A percentile compares a stretch with the other conserved stretches of the same genome.
These are phyloP conservation scores for Saccharomycopsis olivae DNA, from an alignment of 805 yeast genomes.

Conservation along the genomic window DNA sequence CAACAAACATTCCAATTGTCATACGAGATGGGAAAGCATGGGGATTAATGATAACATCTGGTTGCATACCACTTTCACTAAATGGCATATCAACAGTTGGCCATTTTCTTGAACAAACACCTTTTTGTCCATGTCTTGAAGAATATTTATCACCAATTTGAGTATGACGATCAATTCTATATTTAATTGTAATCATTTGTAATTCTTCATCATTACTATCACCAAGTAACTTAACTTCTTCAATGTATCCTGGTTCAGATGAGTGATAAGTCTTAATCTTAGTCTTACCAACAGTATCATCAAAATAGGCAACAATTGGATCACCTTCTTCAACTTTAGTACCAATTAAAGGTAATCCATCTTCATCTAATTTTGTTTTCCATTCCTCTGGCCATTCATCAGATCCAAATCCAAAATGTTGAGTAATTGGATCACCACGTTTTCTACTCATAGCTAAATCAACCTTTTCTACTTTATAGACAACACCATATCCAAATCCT, in stretches of 20 bases:
- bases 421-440: constrained; percentile 89
- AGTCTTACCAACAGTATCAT: constrained; percentile 84
- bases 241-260: constrained; percentile 87
- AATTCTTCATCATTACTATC: constrained; percentile 70
- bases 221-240: constrained; percentile 86
- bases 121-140: constrained; percentile 96
- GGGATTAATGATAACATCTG: constrained; percentile 95
- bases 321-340: constrained; percentile 87
- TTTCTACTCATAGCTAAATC: constrained; percentile 70
- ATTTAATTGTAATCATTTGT: constrained; percentile 78
- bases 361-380: constrained; percentile 80
- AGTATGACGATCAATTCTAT: constrained; percentile 84
- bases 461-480: constrained; percentile 87
- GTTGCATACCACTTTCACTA: constrained; percentile 91
- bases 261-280: constrained; percentile 89
- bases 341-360: constrained; percentile 89
- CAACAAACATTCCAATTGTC: constrained; percentile 99
- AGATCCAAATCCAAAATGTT: constrained; percentile 87
- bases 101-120: constrained; percentile 98
- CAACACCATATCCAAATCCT: constrained; percentile 96
- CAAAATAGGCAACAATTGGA: constrained; percentile 87
- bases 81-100: constrained; percentile 96
- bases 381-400: constrained; percentile 90
- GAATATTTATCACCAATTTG: constrained; percentile 96
- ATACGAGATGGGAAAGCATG: constrained; percentile 99